phyloP scores from a whole-genome alignment of 208 protist species.

The Willaertia magna region DNA sequence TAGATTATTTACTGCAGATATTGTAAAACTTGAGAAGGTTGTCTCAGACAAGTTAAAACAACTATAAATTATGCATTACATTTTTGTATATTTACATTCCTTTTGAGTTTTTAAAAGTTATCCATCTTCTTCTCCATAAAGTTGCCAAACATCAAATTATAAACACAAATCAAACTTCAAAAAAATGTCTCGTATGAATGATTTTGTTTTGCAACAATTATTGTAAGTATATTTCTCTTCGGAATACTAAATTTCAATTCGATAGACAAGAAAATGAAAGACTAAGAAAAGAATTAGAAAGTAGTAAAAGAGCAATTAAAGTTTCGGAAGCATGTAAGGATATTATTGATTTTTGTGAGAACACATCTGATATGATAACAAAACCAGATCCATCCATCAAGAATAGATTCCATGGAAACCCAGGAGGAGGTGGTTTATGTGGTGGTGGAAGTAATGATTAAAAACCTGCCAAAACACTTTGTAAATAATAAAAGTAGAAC shows the following conservation, averaged over 20 bases:
- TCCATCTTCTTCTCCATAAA: too few relatives aligned
- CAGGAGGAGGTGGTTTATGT: neutral
- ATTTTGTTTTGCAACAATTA: neutral
- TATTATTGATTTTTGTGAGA: neutral
- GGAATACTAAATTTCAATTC: too few relatives aligned
- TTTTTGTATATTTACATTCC: too few relatives aligned
- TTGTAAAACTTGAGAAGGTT: conserved; percentile 58
- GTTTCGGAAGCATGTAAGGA: neutral
- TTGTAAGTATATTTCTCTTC: too few relatives aligned
- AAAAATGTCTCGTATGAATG: conserved; percentile 1
- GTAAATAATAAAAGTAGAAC: too few relatives aligned
- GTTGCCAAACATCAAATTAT: too few relatives aligned
- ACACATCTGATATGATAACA: neutral
- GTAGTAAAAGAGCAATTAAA: neutral
- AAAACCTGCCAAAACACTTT: too few relatives aligned
- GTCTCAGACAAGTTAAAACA: conserved; percentile 39
- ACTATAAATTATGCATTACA: too few relatives aligned
- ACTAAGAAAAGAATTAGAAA: neutral
- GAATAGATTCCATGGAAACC: neutral
- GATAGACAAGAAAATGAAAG: conserved; percentile 2
- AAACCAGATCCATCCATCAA: neutral
- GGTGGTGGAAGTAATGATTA: neutral
- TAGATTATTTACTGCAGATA: conserved; percentile 80
- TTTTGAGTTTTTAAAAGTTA: too few relatives aligned
- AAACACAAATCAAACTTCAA: too few relatives aligned